Percentiles rank a stretch among this genome's conserved stretches.
Conservation (phyloP, 2,329 filamentous ascomycete genomes). For the Cladosporium sphaerospermum region DNA sequence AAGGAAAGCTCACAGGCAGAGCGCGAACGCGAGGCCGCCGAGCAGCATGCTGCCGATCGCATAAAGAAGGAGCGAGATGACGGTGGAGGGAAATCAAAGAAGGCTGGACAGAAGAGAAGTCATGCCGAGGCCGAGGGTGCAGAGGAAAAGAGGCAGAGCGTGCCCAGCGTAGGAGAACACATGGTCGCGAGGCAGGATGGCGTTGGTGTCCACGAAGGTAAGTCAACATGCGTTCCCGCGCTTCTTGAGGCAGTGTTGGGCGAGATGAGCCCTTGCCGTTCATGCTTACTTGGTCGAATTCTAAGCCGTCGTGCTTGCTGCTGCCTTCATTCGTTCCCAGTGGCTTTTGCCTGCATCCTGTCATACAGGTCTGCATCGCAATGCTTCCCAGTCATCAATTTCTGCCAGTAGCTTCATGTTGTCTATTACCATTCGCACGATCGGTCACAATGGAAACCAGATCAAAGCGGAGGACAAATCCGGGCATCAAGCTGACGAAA, state of each 20-base stretch:
- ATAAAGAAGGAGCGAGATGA: conserved; percentile 26
- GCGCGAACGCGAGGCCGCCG: conserved; percentile 44
- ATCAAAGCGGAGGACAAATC: background rate
- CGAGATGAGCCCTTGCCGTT: no score
- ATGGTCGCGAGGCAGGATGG: conserved; percentile 60
- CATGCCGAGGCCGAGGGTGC: conserved; percentile 36
- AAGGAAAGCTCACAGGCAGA: conserved; percentile 55
- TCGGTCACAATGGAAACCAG: background rate
- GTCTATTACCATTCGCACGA: background rate
- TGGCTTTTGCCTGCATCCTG: no score
- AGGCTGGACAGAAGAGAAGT: conserved; percentile 23
- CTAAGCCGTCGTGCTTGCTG: no score
- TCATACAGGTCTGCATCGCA: no score
- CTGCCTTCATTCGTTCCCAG: no score
- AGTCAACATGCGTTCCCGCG: conserved; percentile 16
- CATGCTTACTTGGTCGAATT: no score
- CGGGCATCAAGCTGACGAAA: conserved; percentile 12
- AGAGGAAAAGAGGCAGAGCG: conserved; percentile 69
- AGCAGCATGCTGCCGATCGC: conserved; percentile 42
- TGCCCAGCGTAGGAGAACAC: conserved; percentile 54
- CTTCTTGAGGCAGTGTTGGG: no score
- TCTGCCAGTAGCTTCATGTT: no score
- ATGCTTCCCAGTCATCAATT: no score
- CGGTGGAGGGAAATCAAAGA: conserved; percentile 24
- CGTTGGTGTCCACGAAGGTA: conserved; percentile 53